Percentiles rank a stretch among this genome's conserved stretches.
These are phyloP conservation scores for Eimeria necatrix DNA, from an alignment of 169 alveolate genomes.

Conservation along the genomic window DNA sequence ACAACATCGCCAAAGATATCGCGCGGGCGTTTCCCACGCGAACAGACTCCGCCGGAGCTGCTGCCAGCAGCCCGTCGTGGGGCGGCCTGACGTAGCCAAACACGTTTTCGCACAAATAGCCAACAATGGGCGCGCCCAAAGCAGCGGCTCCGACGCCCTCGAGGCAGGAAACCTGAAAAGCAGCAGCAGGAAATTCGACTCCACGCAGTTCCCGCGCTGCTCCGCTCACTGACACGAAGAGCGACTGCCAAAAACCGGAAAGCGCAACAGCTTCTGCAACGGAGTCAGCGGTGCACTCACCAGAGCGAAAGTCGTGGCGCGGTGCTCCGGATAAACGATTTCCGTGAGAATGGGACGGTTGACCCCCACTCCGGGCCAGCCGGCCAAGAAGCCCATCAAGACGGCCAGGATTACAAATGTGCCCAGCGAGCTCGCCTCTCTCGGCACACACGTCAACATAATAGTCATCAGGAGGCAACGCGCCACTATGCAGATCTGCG, in stretches of 20 bases:
- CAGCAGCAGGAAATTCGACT: neutral
- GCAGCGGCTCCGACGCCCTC: constrained; percentile 93
- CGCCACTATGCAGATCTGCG: constrained; percentile 83
- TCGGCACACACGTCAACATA: constrained; percentile 83
- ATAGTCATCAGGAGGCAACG: constrained; percentile 85
- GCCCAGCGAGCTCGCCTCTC: constrained; percentile 82
- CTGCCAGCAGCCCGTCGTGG: neutral
- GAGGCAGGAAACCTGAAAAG: constrained; percentile 87
- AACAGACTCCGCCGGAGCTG: constrained; percentile 83
- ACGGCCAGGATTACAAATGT: constrained; percentile 83
- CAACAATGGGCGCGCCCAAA: constrained; percentile 92
- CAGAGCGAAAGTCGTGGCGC: constrained; percentile 90
- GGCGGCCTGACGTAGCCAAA: constrained; percentile 87
- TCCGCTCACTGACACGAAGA: no score
- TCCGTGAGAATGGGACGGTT: constrained; percentile 93
- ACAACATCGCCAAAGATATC: constrained; percentile 87
- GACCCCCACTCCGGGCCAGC: constrained; percentile 93
- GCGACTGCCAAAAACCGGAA: neutral
- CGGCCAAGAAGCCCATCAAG: constrained; percentile 89
- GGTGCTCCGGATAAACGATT: constrained; percentile 91
- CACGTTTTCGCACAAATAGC: constrained; percentile 90
- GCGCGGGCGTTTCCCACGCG: constrained; percentile 90
- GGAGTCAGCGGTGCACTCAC: constrained; percentile 64
- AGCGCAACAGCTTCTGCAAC: neutral
- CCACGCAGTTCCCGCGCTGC: no score